Evolutionary conservation across 345 rosid genomes (phyloP), one percentile per base, ranked within the genome.

Genomic region (Aethionema arabicum): DNA sequence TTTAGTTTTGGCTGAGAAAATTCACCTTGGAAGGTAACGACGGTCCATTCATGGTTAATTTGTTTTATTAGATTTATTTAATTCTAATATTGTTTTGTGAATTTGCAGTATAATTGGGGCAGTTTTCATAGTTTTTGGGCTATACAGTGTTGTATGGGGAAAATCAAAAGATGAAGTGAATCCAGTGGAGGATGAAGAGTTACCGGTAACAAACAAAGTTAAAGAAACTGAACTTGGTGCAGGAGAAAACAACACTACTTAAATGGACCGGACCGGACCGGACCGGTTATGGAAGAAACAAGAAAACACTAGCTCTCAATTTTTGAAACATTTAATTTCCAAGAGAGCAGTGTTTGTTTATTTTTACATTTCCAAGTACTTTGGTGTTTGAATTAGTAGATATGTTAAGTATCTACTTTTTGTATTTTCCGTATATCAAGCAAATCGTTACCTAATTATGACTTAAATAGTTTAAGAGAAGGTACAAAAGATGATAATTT

Each of bases 71-170:
- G 11, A n/a, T 8, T 5, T 21, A 38, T 3, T 4, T 62, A 16
- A 72, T 3, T 45, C 7, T 10, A 11, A 30, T 32, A 9, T 60
- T 2, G 4, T 42, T 14, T 13, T 61, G 45, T 61, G 9, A 3
- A 21, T 21, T 21, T 72, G 39, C 78, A 92, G 96, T 77, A 59
- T 93, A 65, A 74, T 90, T 4, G 99, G 97, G 39, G 91, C 99
- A 3, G 49, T 81, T 41, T 9, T 87, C 63, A 85, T 93, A 47
- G 99, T 90, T 3, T 11, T 78, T 6, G 99, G 97, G 4, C 80
- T 90, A 5, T 90, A 93, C 74, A 61, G 77, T 1, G 97, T 93
- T 1, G 90, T 84, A 61, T 90, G 99, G 99, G 99, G 97, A 2
- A 93, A 93, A 72, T 77, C 83, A 79, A 93, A 89, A 55, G 97